These are phyloP conservation scores for Citrus australasica DNA, from an alignment of 345 rosid genomes.

Conservation along the genomic window DNA sequence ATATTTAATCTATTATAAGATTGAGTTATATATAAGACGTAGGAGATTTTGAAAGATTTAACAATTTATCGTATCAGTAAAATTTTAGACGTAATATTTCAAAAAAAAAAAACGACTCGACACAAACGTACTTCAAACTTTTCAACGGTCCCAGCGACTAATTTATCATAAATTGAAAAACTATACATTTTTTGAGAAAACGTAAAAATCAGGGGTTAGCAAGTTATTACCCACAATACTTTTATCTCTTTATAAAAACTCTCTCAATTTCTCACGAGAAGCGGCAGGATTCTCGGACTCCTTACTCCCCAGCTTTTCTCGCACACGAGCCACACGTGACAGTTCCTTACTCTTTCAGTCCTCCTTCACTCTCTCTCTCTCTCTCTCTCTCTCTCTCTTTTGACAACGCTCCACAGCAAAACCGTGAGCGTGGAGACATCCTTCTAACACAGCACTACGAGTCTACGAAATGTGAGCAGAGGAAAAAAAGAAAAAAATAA, in stretches of 20 bases:
- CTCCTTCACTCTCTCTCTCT: no score
- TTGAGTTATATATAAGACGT: no score
- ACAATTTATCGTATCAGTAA: no score
- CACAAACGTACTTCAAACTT: no score
- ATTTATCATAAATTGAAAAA: no score
- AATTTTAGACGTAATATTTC: no score
- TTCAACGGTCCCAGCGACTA: not conserved
- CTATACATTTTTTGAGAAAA: not conserved
- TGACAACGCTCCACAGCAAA: not conserved
- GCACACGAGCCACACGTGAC: constrained; percentile 6
- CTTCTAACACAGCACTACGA: no score
- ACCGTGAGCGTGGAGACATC: not conserved
- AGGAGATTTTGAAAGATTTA: no score
- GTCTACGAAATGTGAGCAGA: no score
- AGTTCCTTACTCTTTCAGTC: not conserved
- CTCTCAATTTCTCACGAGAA: constrained; percentile 6
- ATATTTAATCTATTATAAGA: no score
- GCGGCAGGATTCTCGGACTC: not conserved
- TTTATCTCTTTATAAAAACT: not conserved
- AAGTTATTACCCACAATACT: not conserved
- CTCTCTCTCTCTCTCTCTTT: not conserved
- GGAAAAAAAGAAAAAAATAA: fast-evolving
- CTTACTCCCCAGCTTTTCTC: not conserved
- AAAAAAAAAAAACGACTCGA: no score
- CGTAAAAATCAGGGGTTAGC: not conserved